These are phyloP conservation scores for Mycosarcoma mackinlayi DNA, from an alignment of 1,284 basidiomycete genomes.

Conservation along the genomic window DNA sequence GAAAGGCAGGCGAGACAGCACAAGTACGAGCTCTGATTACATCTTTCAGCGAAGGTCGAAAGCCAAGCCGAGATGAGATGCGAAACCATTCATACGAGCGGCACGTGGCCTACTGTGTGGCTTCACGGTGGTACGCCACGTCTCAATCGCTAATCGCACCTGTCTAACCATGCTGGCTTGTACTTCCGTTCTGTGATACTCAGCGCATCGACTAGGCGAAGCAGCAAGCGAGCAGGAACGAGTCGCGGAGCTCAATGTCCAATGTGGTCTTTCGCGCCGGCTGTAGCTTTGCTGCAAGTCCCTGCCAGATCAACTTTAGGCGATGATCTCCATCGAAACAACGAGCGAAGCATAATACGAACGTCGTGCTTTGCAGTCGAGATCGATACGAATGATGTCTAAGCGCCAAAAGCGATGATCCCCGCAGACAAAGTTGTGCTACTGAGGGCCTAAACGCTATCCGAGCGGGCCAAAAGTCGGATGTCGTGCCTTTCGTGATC, in stretches of 20 bases:
- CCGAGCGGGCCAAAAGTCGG: not conserved
- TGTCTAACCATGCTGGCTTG: not conserved
- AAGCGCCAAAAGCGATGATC: no score
- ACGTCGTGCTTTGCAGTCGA: no score
- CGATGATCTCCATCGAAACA: not conserved
- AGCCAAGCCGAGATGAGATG: not conserved
- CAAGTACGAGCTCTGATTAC: not conserved
- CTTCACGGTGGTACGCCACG: not conserved
- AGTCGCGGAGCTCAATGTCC: no score
- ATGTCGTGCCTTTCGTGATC: conserved; percentile 1
- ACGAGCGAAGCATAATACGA: no score
- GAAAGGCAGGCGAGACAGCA: not conserved
- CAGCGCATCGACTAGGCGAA: no score
- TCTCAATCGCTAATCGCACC: no score
- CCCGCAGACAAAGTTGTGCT: not conserved
- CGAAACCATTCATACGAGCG: not conserved
- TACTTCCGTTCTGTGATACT: no score
- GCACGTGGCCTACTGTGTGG: conserved; percentile 6
- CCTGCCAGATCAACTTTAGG: not conserved
- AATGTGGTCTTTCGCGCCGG: not conserved
- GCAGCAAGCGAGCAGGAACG: no score
- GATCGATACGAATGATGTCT: no score
- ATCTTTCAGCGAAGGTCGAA: not conserved
- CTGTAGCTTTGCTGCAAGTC: not conserved
- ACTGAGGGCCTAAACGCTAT: no score